A percentile compares a stretch with the other conserved stretches of the same genome.
Evolutionary conservation across 2,329 filamentous ascomycete species (phyloP).

Genomic region (Botrytis elliptica): DNA sequence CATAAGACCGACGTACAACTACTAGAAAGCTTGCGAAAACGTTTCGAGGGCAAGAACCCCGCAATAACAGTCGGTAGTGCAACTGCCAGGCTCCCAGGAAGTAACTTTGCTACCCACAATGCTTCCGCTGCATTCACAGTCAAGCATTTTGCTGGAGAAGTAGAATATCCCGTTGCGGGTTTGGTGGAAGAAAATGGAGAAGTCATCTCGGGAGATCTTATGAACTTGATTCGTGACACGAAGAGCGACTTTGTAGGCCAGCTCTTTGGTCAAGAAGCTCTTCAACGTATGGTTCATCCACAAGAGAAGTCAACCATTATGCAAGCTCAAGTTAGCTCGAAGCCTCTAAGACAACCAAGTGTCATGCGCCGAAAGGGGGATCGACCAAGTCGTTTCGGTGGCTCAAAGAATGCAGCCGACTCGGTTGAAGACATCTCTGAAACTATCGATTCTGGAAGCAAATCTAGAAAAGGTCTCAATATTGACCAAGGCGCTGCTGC

Average conservation of each 20-base stretch:
- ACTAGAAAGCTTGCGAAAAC: conserved; percentile 84
- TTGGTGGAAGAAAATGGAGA: conserved; percentile 95
- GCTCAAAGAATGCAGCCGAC: conserved; percentile 36
- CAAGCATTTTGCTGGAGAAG: conserved; percentile 93
- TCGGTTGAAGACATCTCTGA: conserved; percentile 49
- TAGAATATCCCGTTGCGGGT: conserved; percentile 86
- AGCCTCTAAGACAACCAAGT: conserved; percentile 87
- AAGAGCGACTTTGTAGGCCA: conserved; percentile 86
- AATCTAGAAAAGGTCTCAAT: conserved; percentile 43
- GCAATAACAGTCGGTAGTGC: conserved; percentile 78
- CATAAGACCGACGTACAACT: conserved; percentile 87
- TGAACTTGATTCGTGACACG: conserved; percentile 87
- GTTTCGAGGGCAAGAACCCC: conserved; percentile 92
- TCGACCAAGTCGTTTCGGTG: conserved; percentile 32
- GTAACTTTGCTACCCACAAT: conserved; percentile 86
- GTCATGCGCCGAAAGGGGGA: conserved; percentile 76
- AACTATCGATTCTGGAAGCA: conserved; percentile 41
- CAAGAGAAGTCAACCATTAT: conserved; percentile 87
- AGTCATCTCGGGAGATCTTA: conserved; percentile 89
- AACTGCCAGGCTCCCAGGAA: conserved; percentile 76
- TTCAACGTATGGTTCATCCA: conserved; percentile 91
- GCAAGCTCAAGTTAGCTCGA: conserved; percentile 94
- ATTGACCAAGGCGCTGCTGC: conserved; percentile 84
- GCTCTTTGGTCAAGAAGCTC: conserved; percentile 91
- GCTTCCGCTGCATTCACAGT: conserved; percentile 80